phyloP scores from a whole-genome alignment of 345 rosid genomes.

The Eucalyptus cloeziana region DNA sequence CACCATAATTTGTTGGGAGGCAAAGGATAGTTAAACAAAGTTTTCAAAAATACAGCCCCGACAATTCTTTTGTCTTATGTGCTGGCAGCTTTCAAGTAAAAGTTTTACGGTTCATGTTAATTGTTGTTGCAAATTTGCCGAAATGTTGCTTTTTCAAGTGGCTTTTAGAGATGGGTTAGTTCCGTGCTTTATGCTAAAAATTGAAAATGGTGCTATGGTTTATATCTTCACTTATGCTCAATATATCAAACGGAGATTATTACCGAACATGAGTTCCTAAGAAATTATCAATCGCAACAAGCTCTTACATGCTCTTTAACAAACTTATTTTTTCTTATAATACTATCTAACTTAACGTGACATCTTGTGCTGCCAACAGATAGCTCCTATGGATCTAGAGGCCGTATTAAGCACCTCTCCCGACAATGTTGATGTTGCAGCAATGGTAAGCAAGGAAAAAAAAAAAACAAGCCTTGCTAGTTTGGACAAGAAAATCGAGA shows the following conservation, averaged over 20 bases:
- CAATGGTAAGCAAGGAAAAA: conserved; percentile 29
- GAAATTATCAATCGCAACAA: too few relatives aligned
- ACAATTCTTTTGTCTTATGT: neutral
- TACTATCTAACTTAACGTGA: neutral
- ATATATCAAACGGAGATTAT: too few relatives aligned
- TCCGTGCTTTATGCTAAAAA: too few relatives aligned
- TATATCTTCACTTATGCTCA: too few relatives aligned
- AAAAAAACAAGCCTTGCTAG: neutral
- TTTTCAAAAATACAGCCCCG: too few relatives aligned
- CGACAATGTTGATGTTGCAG: conserved; percentile 59
- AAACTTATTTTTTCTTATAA: too few relatives aligned
- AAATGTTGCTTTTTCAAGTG: neutral
- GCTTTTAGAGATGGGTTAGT: too few relatives aligned
- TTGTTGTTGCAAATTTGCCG: neutral
- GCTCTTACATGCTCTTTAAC: neutral
- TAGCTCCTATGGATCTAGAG: conserved; percentile 81
- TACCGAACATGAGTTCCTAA: too few relatives aligned
- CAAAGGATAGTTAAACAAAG: too few relatives aligned
- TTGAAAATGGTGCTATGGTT: too few relatives aligned
- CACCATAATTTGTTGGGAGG: too few relatives aligned
- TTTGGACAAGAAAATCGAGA: neutral
- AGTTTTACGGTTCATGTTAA: neutral
- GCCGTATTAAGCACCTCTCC: conserved; percentile 49
- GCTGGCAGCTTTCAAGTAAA: conserved; percentile 46
- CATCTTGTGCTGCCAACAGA: conserved; percentile 14